Percentiles rank a stretch among this genome's conserved stretches.
phyloP scores from a whole-genome alignment of 1,284 basidiomycete genomes.

The Hymenochaete sp. region DNA sequence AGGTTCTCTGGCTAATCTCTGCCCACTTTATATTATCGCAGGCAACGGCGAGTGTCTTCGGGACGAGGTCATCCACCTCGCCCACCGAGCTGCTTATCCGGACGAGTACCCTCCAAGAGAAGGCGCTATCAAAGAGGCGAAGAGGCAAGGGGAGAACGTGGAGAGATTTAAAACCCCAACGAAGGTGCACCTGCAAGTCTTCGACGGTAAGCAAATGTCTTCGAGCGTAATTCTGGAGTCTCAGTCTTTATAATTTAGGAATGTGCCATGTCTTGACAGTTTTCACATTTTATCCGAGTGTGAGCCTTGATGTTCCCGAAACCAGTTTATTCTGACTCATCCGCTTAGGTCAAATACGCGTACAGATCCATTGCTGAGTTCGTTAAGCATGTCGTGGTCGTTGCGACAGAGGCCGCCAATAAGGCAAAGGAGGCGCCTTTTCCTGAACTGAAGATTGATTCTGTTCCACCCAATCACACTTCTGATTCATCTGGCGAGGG shows the following conservation, averaged over 20 bases:
- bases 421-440: constrained; percentile 38
- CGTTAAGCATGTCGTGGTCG: constrained; percentile 44
- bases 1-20: constrained; percentile 75
- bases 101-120: constrained; percentile 55
- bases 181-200: constrained; percentile 73
- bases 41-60: constrained; percentile 75
- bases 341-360: constrained; percentile 43
- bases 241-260: constrained; percentile 26
- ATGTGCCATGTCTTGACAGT: constrained; percentile 66
- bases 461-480: not conserved
- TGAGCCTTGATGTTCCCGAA: constrained; percentile 27
- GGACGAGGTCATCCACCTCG: constrained; percentile 77
- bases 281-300: constrained; percentile 56
- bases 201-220: constrained; percentile 36
- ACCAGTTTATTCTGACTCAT: not conserved
- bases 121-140: constrained; percentile 41
- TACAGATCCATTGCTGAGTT: constrained; percentile 51
- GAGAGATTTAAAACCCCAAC: constrained; percentile 58
- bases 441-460: constrained; percentile 29
- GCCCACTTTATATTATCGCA: constrained; percentile 71
- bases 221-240: not conserved
- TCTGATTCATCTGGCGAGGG: not conserved
- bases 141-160: constrained; percentile 44
- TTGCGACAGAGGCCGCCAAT: constrained; percentile 32
- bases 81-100: constrained; percentile 79